Base-by-base conservation (phyloP, 1,284 basidiomycete genomes). In the Sporisorium sorghi region DNA sequence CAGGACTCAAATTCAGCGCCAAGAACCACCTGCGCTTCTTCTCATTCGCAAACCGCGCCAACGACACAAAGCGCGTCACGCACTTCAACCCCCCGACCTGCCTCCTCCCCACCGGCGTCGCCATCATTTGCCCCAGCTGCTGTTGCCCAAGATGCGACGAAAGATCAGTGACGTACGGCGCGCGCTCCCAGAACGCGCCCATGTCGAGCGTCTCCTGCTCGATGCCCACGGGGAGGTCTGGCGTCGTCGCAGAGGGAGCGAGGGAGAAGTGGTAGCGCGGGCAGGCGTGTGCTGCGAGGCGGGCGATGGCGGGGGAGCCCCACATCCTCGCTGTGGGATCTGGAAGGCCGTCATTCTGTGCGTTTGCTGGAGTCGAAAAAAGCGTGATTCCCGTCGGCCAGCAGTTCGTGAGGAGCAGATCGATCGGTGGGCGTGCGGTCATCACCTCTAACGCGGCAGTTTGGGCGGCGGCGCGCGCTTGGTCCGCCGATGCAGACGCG, bases 11-110 rank as follows among this genome's bases (percentile, higher is more conserved):
- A 23, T 78, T 75, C 21, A 83, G 53, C 15, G 83, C 83, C 48
- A 82, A 51, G 46, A 84, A 84, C 83, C 83, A 84, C 17, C 79
- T 58, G 28, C 33, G 57, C 58, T 82, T 83, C n/a, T 66, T 57
- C 10, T 59, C 54, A 44, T 84, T 84, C 3, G 65, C 77, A 26
- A 83, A 78, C 19, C 48, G 44, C 5, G 83, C 83, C 2, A 84
- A 56, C 11, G 66, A 72, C 21, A 83, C 65, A 32, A 84, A 84
- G 0, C 83, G 52, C 8, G 83, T 83, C 17, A 76, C 50, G 8
- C 14, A 28, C 49, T 68, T 60, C 21, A 58, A 26, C 33, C 17
- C 17, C n/a, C 62, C 55, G 37, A 12, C 19, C 28, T 54, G 55
- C 12, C 49, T 43, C 26, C 58, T 46, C 12, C 32, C 48, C 12